Conservation (phyloP, 192 early-diverging fungal genomes). For the Linnemannia exigua region DNA sequence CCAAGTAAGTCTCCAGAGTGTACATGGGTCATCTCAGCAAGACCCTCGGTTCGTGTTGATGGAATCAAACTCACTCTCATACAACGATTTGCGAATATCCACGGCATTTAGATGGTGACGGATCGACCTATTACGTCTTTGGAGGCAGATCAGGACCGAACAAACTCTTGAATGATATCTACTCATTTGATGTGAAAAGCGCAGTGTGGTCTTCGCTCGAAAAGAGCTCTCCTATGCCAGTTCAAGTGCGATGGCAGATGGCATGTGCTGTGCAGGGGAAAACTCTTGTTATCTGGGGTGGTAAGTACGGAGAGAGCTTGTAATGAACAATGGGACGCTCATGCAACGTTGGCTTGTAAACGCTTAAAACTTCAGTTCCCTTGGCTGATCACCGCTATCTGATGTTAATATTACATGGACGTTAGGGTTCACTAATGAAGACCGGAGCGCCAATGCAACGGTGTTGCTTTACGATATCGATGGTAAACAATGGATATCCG, state of each 20-base stretch:
- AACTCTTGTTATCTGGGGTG: constrained; percentile 32
- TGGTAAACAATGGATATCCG: neutral
- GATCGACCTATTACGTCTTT: constrained; percentile 18
- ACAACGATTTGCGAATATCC: neutral
- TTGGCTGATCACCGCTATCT: too few species aligned
- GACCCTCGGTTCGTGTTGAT: too few species aligned
- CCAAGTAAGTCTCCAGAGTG: constrained; percentile 1
- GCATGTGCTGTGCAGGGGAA: constrained; percentile 11
- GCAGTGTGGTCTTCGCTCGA: neutral
- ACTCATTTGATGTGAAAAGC: too few species aligned
- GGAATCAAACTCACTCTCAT: neutral
- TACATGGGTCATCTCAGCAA: neutral
- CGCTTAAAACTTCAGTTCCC: too few species aligned
- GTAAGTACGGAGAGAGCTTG: constrained; percentile 5
- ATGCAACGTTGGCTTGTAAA: neutral
- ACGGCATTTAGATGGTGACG: constrained; percentile 5
- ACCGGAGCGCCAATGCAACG: too few species aligned
- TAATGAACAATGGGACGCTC: neutral
- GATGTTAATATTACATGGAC: too few species aligned
- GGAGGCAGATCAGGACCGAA: constrained; percentile 1
- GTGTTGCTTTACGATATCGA: neutral
- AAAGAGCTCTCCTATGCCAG: neutral
- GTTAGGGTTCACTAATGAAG: too few species aligned
- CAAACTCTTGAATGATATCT: neutral
- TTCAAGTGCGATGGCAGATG: neutral